Base-by-base conservation (phyloP, 768 basidiomycete species). In the Kwoniella sp. region DNA sequence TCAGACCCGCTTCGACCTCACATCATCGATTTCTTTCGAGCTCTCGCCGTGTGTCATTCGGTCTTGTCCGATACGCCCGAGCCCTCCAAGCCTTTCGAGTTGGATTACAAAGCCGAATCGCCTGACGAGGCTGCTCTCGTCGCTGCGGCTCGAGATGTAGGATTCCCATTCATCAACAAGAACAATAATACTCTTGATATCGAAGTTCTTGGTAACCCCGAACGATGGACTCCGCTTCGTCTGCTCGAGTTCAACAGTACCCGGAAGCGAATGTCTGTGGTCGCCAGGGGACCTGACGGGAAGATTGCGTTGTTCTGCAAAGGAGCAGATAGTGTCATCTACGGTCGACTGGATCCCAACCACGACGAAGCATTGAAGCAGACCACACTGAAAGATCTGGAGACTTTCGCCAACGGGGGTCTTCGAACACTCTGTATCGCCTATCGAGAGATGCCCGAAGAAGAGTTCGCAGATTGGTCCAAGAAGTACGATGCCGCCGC, bases 41-140 rank as follows among this genome's bases (percentile, higher is more conserved):
- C 92, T 0, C 84, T 98, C n/a, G 90, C 93, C 0, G 77, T 98
- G 20, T 98, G 95, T 74, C 95, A 98, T 77, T 90, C 87, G 17
- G 95, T 96, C 50, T 85, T 97, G 12, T 68, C 75, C 20, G 93
- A 95, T 69, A 85, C 83, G 58, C 86, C 90, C 0, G 88, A 90
- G 31, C 85, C 87, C 0, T 82, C 82, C 25, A 81, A 87, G 2
- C 90, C 91, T 0, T 86, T 85, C 76, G 77, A 83, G 9, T 76
- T 95, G 61, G 86, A 89, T 64, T 98, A 97, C 84, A 98, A 97
- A 82, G 95, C 95, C 3, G 94, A 99, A 82, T 91, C 90, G 2
- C 94, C 93, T 0, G 93, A 97, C 75, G 95, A 97, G 78, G 92
- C 93, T 23, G 95, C 95, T 13, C 85, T 98, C 34, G 95, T 98